Evolutionary conservation across 225 moss, liverwort and hornwort species (phyloP), one percentile per base, ranked within the genome.

Genomic region (Pseudisothecium myosuroides): DNA sequence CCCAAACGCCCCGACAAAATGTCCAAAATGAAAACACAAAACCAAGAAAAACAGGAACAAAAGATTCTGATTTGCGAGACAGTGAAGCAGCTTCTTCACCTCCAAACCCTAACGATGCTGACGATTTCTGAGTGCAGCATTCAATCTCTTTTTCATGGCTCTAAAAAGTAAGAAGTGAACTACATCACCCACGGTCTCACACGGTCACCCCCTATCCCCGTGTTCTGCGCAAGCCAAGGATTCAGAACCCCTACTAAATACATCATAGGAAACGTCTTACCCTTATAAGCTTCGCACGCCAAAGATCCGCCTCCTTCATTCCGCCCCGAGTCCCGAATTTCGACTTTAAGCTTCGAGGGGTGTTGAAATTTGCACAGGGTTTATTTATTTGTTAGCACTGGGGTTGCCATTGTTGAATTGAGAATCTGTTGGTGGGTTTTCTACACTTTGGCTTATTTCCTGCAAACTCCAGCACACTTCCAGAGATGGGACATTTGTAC

Each of bases 401-500:
- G 23, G 58, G 58, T 58, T 58, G 10, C 58, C 58, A 22, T 10
- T 58, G 26, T 10, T 58, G 26, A 74, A 45, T 43, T 80, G 54
- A 34, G 85, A 58, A 36, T 73, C 75, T 61, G 45, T 56, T 6
- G n/a, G 62, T 20, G 87, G 28, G 47, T 6, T 80, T 84, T 32
- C 17, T 65, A 56, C 64, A 17, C 28, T 58, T 82, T 14, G 14
- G 34, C 49, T 56, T 16, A 11, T 31, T 75, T 66, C 9, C 16
- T 50, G 63, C 45, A 26, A 24, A 80, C 47, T 89, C 7, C 47
- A 34, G 49, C 47, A 16, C 24, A n/a, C 67, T 77, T 66, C 19
- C 10, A 10, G 90, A 88, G 63, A 96, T 97, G 98, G 96, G 95
- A 23, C 92, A 97, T 83, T 76, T 99, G 83, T 99, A 97, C 78